A percentile compares a stretch with the other conserved stretches of the same genome.
These are phyloP conservation scores for Bigelowiella natans DNA, from an alignment of 78 protist species.

Conservation along the genomic window DNA sequence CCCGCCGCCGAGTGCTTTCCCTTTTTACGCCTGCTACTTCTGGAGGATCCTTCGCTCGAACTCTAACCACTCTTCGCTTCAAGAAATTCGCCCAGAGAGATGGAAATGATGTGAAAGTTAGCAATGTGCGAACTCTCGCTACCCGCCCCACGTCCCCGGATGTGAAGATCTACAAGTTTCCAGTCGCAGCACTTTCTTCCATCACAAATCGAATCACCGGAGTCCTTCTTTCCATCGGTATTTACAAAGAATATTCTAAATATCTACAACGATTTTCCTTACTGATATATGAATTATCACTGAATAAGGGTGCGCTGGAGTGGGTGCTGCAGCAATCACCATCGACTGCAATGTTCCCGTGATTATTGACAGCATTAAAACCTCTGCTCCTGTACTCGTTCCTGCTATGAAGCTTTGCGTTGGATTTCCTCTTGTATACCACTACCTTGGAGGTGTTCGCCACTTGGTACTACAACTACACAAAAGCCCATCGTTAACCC, in stretches of 20 bases:
- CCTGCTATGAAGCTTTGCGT: background rate
- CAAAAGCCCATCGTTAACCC: too few species aligned
- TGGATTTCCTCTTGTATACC: background rate
- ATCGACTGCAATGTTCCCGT: background rate
- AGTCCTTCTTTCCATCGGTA: background rate
- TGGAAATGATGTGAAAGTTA: too few species aligned
- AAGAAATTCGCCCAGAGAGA: too few species aligned
- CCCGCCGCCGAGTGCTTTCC: too few species aligned
- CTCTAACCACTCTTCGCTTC: too few species aligned
- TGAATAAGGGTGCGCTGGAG: background rate
- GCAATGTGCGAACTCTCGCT: too few species aligned
- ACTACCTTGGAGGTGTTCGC: background rate
- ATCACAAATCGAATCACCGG: background rate
- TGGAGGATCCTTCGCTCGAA: too few species aligned
- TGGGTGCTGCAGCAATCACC: background rate
- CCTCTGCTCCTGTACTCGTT: background rate
- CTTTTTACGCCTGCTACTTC: too few species aligned
- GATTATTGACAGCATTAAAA: background rate
- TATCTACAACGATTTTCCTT: too few species aligned
- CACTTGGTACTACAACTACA: background rate
- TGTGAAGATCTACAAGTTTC: background rate
- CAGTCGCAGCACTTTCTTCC: background rate
- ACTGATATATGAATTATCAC: too few species aligned
- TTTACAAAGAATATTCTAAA: too few species aligned
- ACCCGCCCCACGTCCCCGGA: background rate